These are phyloP conservation scores for Penicillium vulpinum DNA, from an alignment of 2,329 filamentous ascomycete genomes.

Conservation along the genomic window DNA sequence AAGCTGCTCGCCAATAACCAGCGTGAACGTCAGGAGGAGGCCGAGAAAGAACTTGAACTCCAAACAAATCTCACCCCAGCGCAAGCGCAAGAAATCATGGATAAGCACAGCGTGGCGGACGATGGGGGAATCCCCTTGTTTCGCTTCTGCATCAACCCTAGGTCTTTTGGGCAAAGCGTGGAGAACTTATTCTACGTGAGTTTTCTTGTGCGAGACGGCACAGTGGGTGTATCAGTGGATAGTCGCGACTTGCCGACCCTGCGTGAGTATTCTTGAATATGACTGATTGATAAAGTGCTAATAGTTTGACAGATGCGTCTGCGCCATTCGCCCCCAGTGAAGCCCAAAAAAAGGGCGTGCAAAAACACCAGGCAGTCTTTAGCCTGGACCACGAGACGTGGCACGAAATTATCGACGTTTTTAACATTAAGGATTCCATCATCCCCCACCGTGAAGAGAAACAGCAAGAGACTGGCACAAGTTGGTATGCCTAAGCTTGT, in stretches of 20 bases:
- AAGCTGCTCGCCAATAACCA: constrained; percentile 55
- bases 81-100: constrained; percentile 56
- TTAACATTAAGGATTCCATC: constrained; percentile 74
- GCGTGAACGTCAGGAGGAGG: constrained; percentile 48
- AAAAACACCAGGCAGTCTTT: constrained; percentile 82
- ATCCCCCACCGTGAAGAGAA: constrained; percentile 75
- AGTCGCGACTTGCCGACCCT: constrained; percentile 73
- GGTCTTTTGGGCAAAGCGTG: constrained; percentile 88
- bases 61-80: constrained; percentile 39
- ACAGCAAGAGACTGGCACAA: constrained; percentile 53
- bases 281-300: constrained; percentile 5
- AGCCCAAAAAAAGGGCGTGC: constrained; percentile 53
- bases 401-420: constrained; percentile 73
- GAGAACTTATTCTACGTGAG: constrained; percentile 97
- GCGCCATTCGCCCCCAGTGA: constrained; percentile 51
- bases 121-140: constrained; percentile 76
- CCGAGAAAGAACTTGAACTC: constrained; percentile 45
- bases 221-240: constrained; percentile 72
- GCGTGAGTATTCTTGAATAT: constrained; percentile 56
- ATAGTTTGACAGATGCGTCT: constrained; percentile 43
- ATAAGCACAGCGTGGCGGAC: constrained; percentile 63
- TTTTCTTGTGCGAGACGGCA: constrained; percentile 87
- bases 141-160: constrained; percentile 85
- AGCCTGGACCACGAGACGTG: constrained; percentile 83
- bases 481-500: constrained; percentile 63